Percentiles rank a stretch among this genome's conserved stretches.
phyloP scores from a whole-genome alignment of 148 eudicot genomes.

The Camellia japonica region DNA sequence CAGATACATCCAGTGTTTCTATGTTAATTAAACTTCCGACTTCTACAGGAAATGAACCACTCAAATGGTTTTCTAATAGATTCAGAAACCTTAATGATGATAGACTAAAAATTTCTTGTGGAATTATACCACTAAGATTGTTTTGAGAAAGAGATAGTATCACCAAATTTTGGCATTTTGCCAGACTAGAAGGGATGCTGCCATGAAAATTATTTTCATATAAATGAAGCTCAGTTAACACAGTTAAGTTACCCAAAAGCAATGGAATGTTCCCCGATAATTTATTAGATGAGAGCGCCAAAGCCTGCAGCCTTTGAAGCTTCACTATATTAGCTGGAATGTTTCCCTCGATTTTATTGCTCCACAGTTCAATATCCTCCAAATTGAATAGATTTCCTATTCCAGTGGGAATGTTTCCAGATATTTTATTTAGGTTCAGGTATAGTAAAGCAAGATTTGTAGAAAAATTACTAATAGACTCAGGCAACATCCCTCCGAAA shows the following conservation, averaged over 20 bases:
- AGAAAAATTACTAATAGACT: conserved; percentile 19
- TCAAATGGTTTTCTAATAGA: conserved; percentile 18
- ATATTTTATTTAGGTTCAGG: conserved; percentile 1
- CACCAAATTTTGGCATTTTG: no score
- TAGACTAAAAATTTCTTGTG: conserved; percentile 19
- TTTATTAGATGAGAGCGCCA: conserved; percentile 10
- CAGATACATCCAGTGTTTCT: conserved; percentile 10
- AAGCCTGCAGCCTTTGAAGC: not conserved
- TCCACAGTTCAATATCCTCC: not conserved
- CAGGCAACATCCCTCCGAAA: conserved; percentile 22
- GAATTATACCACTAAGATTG: conserved; percentile 25
- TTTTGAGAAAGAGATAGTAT: not conserved
- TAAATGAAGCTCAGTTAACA: no score
- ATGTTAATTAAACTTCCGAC: conserved; percentile 23
- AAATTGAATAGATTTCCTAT: conserved; percentile 15
- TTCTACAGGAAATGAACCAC: conserved; percentile 26
- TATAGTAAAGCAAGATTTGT: not conserved
- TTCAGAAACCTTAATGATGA: conserved; percentile 2
- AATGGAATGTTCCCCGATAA: no score
- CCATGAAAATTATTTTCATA: no score
- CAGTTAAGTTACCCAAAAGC: no score
- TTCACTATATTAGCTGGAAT: conserved; percentile 23
- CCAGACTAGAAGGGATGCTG: no score
- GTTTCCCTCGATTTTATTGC: conserved; percentile 15
- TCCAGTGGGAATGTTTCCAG: conserved; percentile 25